phyloP scores from a whole-genome alignment of 192 early-diverging fungal species.

The Pilobolus umbonatus region DNA sequence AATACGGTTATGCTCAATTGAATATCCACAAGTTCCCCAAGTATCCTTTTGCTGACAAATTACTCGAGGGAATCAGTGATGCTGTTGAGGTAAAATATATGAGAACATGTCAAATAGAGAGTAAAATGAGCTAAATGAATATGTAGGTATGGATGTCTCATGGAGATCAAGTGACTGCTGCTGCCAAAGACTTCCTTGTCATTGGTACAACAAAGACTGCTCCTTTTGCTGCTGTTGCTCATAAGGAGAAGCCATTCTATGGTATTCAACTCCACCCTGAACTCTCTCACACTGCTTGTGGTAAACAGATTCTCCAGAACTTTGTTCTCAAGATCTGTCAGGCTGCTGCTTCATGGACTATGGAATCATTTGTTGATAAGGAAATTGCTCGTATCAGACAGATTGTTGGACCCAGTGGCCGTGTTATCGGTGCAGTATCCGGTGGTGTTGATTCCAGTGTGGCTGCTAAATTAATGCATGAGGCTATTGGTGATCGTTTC shows the following conservation, averaged over 20 bases:
- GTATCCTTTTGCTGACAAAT: slow-evolving; percentile 53
- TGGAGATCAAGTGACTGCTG: slow-evolving; percentile 86
- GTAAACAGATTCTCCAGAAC: slow-evolving; percentile 81
- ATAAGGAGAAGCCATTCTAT: slow-evolving; percentile 76
- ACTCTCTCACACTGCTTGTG: slow-evolving; percentile 93
- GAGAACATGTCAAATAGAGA: too few relatives aligned
- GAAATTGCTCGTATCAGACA: slow-evolving; percentile 90
- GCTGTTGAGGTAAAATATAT: slow-evolving; percentile 47
- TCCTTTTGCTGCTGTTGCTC: slow-evolving; percentile 85
- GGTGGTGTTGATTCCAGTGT: slow-evolving; percentile 98
- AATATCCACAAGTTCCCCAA: slow-evolving; percentile 57
- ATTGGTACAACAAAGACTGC: slow-evolving; percentile 86
- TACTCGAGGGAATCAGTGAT: slow-evolving; percentile 68
- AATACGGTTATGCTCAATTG: slow-evolving; percentile 91
- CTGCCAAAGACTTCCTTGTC: slow-evolving; percentile 77
- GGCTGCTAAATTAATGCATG: slow-evolving; percentile 93
- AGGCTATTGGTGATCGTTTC: slow-evolving; percentile 98
- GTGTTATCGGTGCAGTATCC: slow-evolving; percentile 95
- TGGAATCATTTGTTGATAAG: slow-evolving; percentile 97
- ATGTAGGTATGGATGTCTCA: slow-evolving; percentile 99
- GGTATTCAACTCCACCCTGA: slow-evolving; percentile 99
- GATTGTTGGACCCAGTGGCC: slow-evolving; percentile 85
- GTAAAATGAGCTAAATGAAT: slow-evolving; percentile 42
- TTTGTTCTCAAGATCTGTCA: slow-evolving; percentile 91
- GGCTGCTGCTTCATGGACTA: slow-evolving; percentile 87